These are phyloP conservation scores for Nyssa sinensis DNA, from an alignment of 148 eudicot species.

Conservation along the genomic window DNA sequence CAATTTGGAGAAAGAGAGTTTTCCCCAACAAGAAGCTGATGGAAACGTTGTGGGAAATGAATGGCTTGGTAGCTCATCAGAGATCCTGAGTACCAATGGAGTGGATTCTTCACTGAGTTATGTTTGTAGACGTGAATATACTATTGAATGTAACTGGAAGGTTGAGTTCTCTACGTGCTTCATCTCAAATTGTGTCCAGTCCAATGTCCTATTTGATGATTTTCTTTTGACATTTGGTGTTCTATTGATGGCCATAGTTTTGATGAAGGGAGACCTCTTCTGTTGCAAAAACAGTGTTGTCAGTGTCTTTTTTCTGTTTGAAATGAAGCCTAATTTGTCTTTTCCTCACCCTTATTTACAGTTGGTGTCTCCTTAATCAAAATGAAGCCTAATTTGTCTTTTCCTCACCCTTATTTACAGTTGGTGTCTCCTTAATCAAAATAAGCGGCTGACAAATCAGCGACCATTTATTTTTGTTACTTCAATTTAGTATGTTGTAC, in stretches of 20 bases:
- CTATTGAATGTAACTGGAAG: slow-evolving; percentile 97
- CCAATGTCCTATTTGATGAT: background rate
- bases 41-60: slow-evolving; percentile 39
- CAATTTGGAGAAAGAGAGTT: slow-evolving; percentile 39
- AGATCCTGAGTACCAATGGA: slow-evolving; percentile 49
- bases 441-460: background rate
- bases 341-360: background rate
- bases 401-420: background rate
- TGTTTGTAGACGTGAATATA: slow-evolving; percentile 83
- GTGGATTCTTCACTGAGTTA: slow-evolving; percentile 68
- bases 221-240: background rate
- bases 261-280: background rate
- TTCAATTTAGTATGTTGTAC: background rate
- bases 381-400: background rate
- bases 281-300: background rate
- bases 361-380: background rate
- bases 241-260: background rate
- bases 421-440: background rate
- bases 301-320: background rate
- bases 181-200: background rate
- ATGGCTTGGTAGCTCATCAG: slow-evolving; percentile 76
- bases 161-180: slow-evolving; percentile 25
- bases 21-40: slow-evolving; percentile 28
- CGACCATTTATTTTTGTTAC: too few species aligned
- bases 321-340: background rate